Conservation (phyloP, 306 rosid genomes). For the Gastrolobium bilobum region DNA sequence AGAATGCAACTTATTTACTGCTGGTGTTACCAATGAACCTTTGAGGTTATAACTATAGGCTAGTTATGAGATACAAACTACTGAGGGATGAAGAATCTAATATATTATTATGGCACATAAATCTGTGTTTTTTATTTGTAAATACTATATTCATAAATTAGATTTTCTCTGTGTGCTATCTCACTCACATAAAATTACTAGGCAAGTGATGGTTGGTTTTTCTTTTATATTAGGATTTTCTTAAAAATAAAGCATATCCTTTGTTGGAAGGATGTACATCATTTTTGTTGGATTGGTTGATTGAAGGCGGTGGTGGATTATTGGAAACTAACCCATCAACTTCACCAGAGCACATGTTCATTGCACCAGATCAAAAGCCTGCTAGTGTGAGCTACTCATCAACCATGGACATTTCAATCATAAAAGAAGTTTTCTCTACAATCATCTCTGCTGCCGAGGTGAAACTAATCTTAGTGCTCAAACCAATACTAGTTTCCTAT, state of each 20-base stretch:
- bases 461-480: slow-evolving; percentile 46
- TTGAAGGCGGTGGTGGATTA: slow-evolving; percentile 79
- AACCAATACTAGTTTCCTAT: slow-evolving; percentile 14
- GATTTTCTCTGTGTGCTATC: slow-evolving; percentile 39
- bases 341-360: slow-evolving; percentile 97
- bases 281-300: slow-evolving; percentile 98
- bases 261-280: slow-evolving; percentile 92
- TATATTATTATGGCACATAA: slow-evolving; percentile 25
- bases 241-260: slow-evolving; percentile 89
- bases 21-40: slow-evolving; percentile 13
- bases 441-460: slow-evolving; percentile 90
- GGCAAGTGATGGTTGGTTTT: slow-evolving; percentile 42
- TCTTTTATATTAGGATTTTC: slow-evolving; percentile 71
- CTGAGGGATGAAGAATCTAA: slow-evolving; percentile 29
- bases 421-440: slow-evolving; percentile 82
- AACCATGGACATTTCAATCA: slow-evolving; percentile 94
- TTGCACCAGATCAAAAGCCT: slow-evolving; percentile 79
- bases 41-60: slow-evolving; percentile 17
- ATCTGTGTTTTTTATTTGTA: neutral
- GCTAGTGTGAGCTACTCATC: slow-evolving; percentile 98
- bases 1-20: slow-evolving; percentile 30
- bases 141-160: slow-evolving; percentile 11
- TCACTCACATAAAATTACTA: slow-evolving; percentile 2
- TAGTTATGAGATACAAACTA: slow-evolving; percentile 1
- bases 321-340: slow-evolving; percentile 98